These are phyloP conservation scores for Metschnikowia gelsemii DNA, from an alignment of 805 yeast genomes.

Conservation along the genomic window DNA sequence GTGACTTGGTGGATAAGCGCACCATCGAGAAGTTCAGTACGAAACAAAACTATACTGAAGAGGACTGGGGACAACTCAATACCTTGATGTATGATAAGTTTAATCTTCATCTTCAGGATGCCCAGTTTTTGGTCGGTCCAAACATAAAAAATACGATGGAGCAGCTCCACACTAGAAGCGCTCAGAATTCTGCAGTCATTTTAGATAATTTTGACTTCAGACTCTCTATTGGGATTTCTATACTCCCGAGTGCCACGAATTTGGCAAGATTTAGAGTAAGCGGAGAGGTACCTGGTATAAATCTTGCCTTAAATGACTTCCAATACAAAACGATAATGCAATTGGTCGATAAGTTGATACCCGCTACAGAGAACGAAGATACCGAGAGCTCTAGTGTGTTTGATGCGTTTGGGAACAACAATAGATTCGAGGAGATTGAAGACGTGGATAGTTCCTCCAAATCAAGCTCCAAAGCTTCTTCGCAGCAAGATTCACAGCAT, in stretches of 20 bases:
- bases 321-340: conserved; percentile 89
- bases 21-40: conserved; percentile 67
- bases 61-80: conserved; percentile 75
- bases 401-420: conserved; percentile 30
- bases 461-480: conserved; percentile 1
- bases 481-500: conserved; percentile 47
- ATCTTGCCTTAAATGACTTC: conserved; percentile 75
- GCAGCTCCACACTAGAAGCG: conserved; percentile 52
- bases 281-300: conserved; percentile 73
- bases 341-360: conserved; percentile 67
- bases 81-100: conserved; percentile 89
- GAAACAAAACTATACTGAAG: conserved; percentile 54
- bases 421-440: conserved; percentile 22
- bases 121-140: conserved; percentile 86
- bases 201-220: conserved; percentile 75
- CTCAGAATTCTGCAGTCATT: conserved; percentile 54
- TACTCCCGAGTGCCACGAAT: conserved; percentile 74
- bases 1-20: conserved; percentile 74
- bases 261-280: conserved; percentile 71
- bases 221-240: conserved; percentile 75
- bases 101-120: conserved; percentile 71
- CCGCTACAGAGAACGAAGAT: conserved; percentile 40
- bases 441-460: conserved; percentile 16
- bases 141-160: conserved; percentile 73
- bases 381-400: conserved; percentile 36